Evolutionary conservation across 495 filamentous ascomycete genomes (phyloP).

Genomic region (Evernia prunastri): DNA sequence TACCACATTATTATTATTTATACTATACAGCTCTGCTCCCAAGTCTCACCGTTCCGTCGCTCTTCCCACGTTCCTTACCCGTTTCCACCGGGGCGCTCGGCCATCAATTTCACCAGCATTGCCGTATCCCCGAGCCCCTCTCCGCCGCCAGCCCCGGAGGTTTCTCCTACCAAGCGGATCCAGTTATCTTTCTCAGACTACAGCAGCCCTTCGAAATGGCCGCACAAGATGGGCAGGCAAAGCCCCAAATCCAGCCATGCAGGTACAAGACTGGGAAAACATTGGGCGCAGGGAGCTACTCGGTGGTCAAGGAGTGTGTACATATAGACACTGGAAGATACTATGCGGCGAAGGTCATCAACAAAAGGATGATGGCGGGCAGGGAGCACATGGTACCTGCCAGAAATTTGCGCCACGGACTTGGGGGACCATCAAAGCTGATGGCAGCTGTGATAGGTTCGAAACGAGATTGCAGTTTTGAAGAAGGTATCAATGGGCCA

Average conservation of each 20-base stretch:
- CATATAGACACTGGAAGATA: slow-evolving; percentile 97
- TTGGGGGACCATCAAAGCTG: slow-evolving; percentile 9
- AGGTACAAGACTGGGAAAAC: slow-evolving; percentile 99
- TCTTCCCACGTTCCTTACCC: background rate
- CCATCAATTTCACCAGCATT: background rate
- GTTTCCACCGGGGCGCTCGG: background rate
- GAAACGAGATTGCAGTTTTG: slow-evolving; percentile 95
- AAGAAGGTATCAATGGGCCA: slow-evolving; percentile 97
- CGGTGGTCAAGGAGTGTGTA: slow-evolving; percentile 98
- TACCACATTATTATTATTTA: background rate
- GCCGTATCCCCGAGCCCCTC: background rate
- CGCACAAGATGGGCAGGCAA: slow-evolving; percentile 22
- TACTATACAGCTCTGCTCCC: background rate
- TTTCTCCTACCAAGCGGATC: background rate
- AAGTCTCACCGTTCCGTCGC: too few relatives aligned
- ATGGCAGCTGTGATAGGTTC: slow-evolving; percentile 53
- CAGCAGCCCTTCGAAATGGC: slow-evolving; percentile 1
- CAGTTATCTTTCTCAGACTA: background rate
- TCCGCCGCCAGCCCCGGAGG: background rate
- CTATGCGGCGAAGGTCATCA: slow-evolving; percentile 99
- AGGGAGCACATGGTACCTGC: slow-evolving; percentile 88
- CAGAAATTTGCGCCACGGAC: background rate
- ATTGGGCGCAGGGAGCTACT: slow-evolving; percentile 91
- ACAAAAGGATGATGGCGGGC: slow-evolving; percentile 95
- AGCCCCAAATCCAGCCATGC: slow-evolving; percentile 66